phyloP scores from a whole-genome alignment of 768 basidiomycete genomes.

The Pisolithus microcarpus region DNA sequence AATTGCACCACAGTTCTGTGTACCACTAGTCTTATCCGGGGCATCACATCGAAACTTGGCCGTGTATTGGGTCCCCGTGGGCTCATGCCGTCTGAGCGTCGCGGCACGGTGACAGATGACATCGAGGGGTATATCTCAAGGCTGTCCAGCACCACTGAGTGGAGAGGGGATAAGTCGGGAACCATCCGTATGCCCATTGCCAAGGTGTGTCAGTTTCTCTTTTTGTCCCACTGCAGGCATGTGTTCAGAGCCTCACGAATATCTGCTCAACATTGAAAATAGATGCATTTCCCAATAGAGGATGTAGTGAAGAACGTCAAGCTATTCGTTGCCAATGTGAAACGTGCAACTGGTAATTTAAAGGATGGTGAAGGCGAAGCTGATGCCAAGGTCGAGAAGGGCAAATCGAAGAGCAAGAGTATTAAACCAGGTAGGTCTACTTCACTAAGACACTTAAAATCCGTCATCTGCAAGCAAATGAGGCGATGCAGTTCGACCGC shows the following conservation, averaged over 20 bases:
- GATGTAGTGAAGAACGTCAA: slow-evolving; percentile 76
- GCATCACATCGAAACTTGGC: slow-evolving; percentile 76
- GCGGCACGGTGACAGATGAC: slow-evolving; percentile 92
- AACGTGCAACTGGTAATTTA: slow-evolving; percentile 64
- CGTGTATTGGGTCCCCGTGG: slow-evolving; percentile 82
- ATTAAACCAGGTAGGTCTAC: slow-evolving; percentile 38
- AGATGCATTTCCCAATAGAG: slow-evolving; percentile 69
- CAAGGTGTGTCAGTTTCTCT: slow-evolving; percentile 41
- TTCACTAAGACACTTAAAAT: not conserved
- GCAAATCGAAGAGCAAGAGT: slow-evolving; percentile 29
- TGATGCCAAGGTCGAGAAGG: slow-evolving; percentile 36
- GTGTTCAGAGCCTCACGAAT: not conserved
- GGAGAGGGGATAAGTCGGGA: slow-evolving; percentile 86
- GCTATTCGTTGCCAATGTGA: slow-evolving; percentile 68
- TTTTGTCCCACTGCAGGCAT: too few species aligned
- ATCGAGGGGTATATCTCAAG: slow-evolving; percentile 73
- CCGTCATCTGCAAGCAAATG: too few species aligned
- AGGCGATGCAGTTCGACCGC: too few species aligned
- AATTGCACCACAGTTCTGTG: slow-evolving; percentile 78
- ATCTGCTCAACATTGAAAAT: slow-evolving; percentile 1
- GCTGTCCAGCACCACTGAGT: slow-evolving; percentile 79
- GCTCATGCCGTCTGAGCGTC: slow-evolving; percentile 89
- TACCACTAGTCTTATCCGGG: slow-evolving; percentile 68
- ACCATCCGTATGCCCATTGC: slow-evolving; percentile 79
- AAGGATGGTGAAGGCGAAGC: slow-evolving; percentile 37